Percentiles rank a stretch among this genome's conserved stretches.
These are phyloP conservation scores for Didymellaceae sp. DNA, from an alignment of 2,329 filamentous ascomycete genomes.

Conservation along the genomic window DNA sequence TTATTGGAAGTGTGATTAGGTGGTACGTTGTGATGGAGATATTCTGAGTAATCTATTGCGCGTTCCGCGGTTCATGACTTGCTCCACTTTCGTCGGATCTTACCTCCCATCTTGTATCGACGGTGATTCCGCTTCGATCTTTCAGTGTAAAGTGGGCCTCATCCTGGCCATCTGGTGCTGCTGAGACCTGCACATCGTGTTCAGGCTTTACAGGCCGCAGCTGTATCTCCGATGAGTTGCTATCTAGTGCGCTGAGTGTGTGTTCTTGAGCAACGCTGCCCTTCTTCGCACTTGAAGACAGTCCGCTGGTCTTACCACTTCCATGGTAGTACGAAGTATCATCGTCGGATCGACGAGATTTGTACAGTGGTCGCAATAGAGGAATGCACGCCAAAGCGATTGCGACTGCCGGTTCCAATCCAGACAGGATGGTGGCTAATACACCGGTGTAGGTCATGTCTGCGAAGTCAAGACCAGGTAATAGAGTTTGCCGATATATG, in stretches of 20 bases:
- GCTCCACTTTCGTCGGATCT: too few relatives aligned
- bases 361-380: conserved; percentile 24
- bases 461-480: conserved; percentile 18
- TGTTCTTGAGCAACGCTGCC: neutral
- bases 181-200: too few relatives aligned
- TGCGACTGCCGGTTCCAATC: conserved; percentile 29
- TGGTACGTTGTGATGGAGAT: conserved; percentile 37
- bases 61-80: too few relatives aligned
- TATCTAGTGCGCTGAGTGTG: neutral
- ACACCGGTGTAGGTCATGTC: conserved; percentile 30
- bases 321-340: neutral
- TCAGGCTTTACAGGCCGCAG: too few relatives aligned
- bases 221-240: too few relatives aligned
- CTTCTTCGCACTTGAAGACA: neutral
- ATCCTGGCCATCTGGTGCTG: too few relatives aligned
- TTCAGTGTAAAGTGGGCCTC: too few relatives aligned
- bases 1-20: conserved; percentile 33
- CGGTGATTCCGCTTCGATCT: too few relatives aligned
- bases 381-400: conserved; percentile 31
- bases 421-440: conserved; percentile 28
- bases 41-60: conserved; percentile 12
- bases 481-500: conserved; percentile 29
- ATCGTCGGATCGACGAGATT: neutral
- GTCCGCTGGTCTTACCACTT: neutral
- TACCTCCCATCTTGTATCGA: too few relatives aligned